Percentiles rank a stretch among this genome's conserved stretches.
phyloP scores from a whole-genome alignment of 805 yeast species.

The Sporopachydermia lactativora region DNA sequence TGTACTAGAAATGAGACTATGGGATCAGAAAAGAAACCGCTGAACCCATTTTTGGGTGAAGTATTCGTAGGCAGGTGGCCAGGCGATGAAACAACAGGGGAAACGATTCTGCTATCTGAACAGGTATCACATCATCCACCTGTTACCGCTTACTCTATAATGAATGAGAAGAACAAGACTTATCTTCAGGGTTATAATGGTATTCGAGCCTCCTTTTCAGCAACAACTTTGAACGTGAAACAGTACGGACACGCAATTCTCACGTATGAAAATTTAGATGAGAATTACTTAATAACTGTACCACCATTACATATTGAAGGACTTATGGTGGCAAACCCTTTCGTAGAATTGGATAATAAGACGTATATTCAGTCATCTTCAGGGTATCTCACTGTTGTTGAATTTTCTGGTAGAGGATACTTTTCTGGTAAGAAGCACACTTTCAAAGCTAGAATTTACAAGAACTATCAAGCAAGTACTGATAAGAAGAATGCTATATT shows the following conservation, averaged over 20 bases:
- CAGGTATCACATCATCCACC: constrained; percentile 99
- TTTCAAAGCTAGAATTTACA: constrained; percentile 72
- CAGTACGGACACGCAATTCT: constrained; percentile 87
- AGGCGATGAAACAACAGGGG: constrained; percentile 46
- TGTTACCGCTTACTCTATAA: constrained; percentile 79
- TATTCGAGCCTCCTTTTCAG: constrained; percentile 68
- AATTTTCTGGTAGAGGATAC: constrained; percentile 87
- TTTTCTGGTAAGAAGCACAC: constrained; percentile 90
- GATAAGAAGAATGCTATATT: constrained; percentile 49
- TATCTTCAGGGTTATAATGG: constrained; percentile 81
- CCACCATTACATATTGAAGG: constrained; percentile 96
- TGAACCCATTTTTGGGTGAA: constrained; percentile 94
- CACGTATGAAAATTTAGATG: constrained; percentile 45
- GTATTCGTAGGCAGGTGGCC: constrained; percentile 83
- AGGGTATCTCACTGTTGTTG: constrained; percentile 63
- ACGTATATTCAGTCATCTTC: constrained; percentile 71
- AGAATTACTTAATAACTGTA: constrained; percentile 65
- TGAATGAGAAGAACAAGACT: constrained; percentile 57
- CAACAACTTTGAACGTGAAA: constrained; percentile 67
- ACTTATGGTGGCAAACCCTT: constrained; percentile 78
- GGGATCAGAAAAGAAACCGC: constrained; percentile 95
- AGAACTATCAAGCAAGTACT: constrained; percentile 32
- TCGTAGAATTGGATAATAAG: constrained; percentile 84
- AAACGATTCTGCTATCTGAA: constrained; percentile 69
- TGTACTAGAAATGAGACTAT: constrained; percentile 81